Percentiles rank a stretch among this genome's conserved stretches.
Evolutionary conservation across 345 rosid genomes (phyloP).

Genomic region (Boechera stricta): DNA sequence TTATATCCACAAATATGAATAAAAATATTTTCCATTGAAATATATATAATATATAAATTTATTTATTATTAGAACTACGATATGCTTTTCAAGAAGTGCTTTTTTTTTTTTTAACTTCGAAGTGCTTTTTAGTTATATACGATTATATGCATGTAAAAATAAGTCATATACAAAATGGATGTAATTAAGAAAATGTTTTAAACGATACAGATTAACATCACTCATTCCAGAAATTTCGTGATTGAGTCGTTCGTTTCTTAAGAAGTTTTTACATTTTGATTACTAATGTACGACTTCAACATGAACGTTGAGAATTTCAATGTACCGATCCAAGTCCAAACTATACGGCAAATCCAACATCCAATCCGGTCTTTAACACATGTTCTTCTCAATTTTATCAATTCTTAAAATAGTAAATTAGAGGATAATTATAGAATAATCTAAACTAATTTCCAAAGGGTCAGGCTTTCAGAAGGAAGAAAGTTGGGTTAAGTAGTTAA

Average conservation of each 20-base stretch:
- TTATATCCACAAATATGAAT: neutral
- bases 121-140: no score
- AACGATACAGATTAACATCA: no score
- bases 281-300: neutral
- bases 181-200: neutral
- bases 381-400: conserved; percentile 10
- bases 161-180: neutral
- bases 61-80: neutral
- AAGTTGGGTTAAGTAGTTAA: conserved; percentile 32
- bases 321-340: conserved; percentile 29
- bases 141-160: neutral
- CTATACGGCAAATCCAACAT: conserved; percentile 32
- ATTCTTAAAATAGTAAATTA: neutral
- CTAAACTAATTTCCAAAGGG: conserved; percentile 32
- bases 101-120: neutral
- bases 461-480: conserved; percentile 12
- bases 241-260: neutral
- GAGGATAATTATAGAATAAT: neutral
- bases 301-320: neutral
- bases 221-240: neutral
- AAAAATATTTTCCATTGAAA: no score
- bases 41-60: no score
- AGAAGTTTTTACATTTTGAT: neutral
- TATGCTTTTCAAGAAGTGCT: neutral
- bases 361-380: conserved; percentile 33